These are phyloP conservation scores for Ascocoryne sarcoides DNA, from an alignment of 2,329 filamentous ascomycete genomes.

Conservation along the genomic window DNA sequence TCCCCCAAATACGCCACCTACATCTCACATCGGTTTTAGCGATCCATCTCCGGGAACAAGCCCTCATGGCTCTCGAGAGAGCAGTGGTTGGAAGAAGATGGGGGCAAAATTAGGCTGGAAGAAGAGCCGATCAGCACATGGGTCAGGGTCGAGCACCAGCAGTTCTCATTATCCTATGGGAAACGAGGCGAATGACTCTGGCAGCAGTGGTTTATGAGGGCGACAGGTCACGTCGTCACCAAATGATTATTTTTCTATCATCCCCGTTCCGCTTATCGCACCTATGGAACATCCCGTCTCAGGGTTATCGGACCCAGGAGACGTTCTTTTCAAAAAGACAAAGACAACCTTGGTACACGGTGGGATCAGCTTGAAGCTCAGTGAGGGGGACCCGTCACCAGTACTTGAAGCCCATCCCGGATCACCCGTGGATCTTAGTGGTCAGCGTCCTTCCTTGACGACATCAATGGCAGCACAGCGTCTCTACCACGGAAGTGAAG, in stretches of 20 bases:
- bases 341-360: conserved; percentile 18
- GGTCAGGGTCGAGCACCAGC: conserved; percentile 36
- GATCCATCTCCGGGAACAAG: conserved; percentile 21
- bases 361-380: conserved; percentile 24
- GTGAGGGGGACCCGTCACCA: conserved; percentile 23
- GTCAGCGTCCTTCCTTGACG: conserved; percentile 20
- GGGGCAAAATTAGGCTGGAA: conserved; percentile 51
- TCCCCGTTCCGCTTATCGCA: conserved; percentile 21
- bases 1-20: conserved; percentile 64
- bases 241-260: conserved; percentile 27
- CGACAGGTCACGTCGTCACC: conserved; percentile 47
- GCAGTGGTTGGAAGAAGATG: conserved; percentile 56
- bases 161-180: conserved; percentile 27
- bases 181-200: conserved; percentile 30
- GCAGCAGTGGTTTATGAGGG: conserved; percentile 43
- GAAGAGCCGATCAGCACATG: conserved; percentile 39
- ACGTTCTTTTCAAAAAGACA: conserved; percentile 7
- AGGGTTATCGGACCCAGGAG: conserved; percentile 15
- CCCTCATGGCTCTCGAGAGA: conserved; percentile 14
- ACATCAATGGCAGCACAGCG: conserved; percentile 18
- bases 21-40: conserved; percentile 36
- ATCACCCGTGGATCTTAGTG: conserved; percentile 25
- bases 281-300: conserved; percentile 21
- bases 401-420: conserved; percentile 27
- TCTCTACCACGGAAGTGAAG: conserved; percentile 20